These are phyloP conservation scores for Lepidium didymum DNA, from an alignment of 345 rosid species.

Conservation along the genomic window DNA sequence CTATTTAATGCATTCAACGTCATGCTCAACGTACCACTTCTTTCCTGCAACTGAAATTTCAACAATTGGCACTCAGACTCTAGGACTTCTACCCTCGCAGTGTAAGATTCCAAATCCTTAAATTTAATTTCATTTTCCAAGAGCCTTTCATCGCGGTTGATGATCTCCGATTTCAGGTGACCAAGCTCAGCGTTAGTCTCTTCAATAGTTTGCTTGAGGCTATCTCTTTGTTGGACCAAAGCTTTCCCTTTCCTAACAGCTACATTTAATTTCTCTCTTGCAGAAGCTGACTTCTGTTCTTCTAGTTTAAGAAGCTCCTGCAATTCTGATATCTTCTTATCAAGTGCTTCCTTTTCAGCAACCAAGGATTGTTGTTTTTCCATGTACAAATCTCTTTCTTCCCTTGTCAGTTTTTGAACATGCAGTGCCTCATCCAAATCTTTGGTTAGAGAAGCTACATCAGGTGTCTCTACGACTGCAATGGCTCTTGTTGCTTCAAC, in stretches of 20 bases:
- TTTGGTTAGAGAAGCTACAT: constrained; percentile 40
- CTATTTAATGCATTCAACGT: constrained; percentile 41
- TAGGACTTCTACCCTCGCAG: constrained; percentile 42
- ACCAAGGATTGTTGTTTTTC: constrained; percentile 54
- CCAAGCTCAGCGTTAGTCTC: constrained; percentile 56
- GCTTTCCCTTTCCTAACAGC: constrained; percentile 97
- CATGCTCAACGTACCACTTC: constrained; percentile 40
- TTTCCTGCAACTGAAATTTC: constrained; percentile 60
- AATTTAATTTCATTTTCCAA: constrained; percentile 52
- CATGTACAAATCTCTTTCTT: constrained; percentile 59
- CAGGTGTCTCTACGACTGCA: constrained; percentile 29
- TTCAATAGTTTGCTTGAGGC: constrained; percentile 68
- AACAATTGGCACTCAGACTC: constrained; percentile 55
- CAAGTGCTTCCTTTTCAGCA: constrained; percentile 52
- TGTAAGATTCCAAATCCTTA: constrained; percentile 46
- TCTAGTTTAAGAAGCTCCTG: constrained; percentile 62
- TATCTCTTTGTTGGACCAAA: constrained; percentile 82
- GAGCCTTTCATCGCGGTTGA: constrained; percentile 41
- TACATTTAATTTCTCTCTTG: constrained; percentile 78
- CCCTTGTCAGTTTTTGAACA: constrained; percentile 48
- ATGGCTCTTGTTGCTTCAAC: constrained; percentile 37
- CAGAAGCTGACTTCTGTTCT: constrained; percentile 77
- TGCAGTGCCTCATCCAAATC: constrained; percentile 58
- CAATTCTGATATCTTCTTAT: constrained; percentile 51
- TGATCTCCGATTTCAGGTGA: constrained; percentile 59